These are phyloP conservation scores for Neurospora sublineolata DNA, from an alignment of 495 filamentous ascomycete species.

Conservation along the genomic window DNA sequence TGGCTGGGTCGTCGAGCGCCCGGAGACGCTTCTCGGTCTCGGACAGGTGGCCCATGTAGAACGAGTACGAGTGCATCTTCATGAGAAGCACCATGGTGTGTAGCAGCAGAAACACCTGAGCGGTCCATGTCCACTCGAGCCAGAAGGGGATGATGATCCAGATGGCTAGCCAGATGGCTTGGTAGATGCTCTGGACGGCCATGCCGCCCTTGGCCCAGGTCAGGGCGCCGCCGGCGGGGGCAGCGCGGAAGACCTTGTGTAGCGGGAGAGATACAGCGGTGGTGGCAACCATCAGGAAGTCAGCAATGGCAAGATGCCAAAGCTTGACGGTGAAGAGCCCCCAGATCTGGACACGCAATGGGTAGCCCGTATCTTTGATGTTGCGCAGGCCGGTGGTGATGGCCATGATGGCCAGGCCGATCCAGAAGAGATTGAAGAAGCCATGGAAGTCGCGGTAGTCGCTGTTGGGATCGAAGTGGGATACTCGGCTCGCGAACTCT, in stretches of 20 bases:
- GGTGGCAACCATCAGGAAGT: constrained; percentile 69
- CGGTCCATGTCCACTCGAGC: constrained; percentile 81
- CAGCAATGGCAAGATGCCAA: constrained; percentile 74
- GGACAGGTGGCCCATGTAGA: constrained; percentile 93
- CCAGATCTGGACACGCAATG: constrained; percentile 77
- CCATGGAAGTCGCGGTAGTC: constrained; percentile 91
- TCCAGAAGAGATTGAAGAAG: constrained; percentile 97
- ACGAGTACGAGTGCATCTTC: constrained; percentile 98
- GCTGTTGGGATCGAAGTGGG: constrained; percentile 87
- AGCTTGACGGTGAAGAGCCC: constrained; percentile 74
- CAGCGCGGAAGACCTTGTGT: constrained; percentile 51
- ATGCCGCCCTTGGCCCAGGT: constrained; percentile 70
- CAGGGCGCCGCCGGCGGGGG: constrained; percentile 40
- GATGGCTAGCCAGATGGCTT: constrained; percentile 63
- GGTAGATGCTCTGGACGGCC: constrained; percentile 69
- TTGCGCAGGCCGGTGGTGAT: constrained; percentile 85
- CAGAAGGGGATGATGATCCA: constrained; percentile 89
- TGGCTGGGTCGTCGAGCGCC: constrained; percentile 65
- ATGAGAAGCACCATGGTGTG: constrained; percentile 86
- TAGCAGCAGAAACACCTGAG: constrained; percentile 88
- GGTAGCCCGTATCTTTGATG: constrained; percentile 84
- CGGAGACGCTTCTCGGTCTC: constrained; percentile 69
- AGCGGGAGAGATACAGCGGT: constrained; percentile 63
- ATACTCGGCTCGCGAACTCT: constrained; percentile 83
- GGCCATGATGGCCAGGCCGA: constrained; percentile 91